A percentile compares a stretch with the other conserved stretches of the same genome.
Evolutionary conservation across 2,329 filamentous ascomycete species (phyloP).

Genomic region (Aspergillus fumigatiaffinis): DNA sequence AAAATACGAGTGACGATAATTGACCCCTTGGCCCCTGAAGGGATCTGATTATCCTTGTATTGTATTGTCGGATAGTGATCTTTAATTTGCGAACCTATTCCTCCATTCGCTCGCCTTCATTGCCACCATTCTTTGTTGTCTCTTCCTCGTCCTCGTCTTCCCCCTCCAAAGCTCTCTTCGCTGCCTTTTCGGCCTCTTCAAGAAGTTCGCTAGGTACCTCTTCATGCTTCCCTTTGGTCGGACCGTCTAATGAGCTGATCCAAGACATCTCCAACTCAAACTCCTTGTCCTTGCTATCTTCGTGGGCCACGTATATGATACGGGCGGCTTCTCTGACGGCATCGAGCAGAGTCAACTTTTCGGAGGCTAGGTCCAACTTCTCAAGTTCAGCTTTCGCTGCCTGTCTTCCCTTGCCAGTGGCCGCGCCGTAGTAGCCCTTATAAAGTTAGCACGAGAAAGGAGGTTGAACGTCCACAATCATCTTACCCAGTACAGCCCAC

Average conservation of each 20-base stretch:
- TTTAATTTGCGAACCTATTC: constrained; percentile 54
- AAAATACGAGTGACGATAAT: background rate
- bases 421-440: constrained; percentile 91
- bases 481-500: constrained; percentile 82
- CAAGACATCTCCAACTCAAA: constrained; percentile 99
- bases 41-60: constrained; percentile 12
- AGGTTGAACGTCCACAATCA: background rate
- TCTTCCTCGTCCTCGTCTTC: constrained; percentile 81
- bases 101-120: constrained; percentile 77
- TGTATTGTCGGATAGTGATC: background rate
- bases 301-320: constrained; percentile 96
- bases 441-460: constrained; percentile 19
- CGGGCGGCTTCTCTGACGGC: constrained; percentile 93
- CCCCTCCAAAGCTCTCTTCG: constrained; percentile 82
- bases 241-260: constrained; percentile 80
- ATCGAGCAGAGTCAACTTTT: constrained; percentile 72
- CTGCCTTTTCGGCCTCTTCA: constrained; percentile 88
- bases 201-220: constrained; percentile 87
- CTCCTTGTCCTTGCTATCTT: constrained; percentile 99
- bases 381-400: constrained; percentile 97
- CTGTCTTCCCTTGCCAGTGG: constrained; percentile 94
- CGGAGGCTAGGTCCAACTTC: constrained; percentile 84
- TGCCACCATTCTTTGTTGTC: constrained; percentile 53
- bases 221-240: constrained; percentile 87
- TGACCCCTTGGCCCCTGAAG: background rate